phyloP scores from a whole-genome alignment of 2,329 filamentous ascomycete species.

The Pseudocercospora pini-densiflorae region DNA sequence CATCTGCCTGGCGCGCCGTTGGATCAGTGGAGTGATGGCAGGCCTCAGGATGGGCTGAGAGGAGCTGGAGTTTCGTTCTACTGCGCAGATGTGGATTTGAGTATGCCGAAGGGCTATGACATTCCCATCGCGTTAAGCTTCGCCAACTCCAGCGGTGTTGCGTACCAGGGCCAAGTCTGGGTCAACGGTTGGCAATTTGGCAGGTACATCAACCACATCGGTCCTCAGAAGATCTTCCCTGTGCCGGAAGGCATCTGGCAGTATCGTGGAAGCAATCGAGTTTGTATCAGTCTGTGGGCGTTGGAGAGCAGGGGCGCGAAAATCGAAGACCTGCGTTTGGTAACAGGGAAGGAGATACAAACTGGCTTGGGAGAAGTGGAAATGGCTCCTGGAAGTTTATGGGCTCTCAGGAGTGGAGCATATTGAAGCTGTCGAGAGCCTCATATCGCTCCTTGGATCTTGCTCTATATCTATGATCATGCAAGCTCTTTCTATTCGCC shows the following conservation, averaged over 20 bases:
- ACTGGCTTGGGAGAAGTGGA: slow-evolving; percentile 40
- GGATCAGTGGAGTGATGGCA: slow-evolving; percentile 46
- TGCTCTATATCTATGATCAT: not conserved
- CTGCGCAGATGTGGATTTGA: slow-evolving; percentile 58
- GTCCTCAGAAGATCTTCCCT: slow-evolving; percentile 72
- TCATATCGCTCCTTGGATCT: not conserved
- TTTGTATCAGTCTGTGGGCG: slow-evolving; percentile 72
- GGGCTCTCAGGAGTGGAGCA: slow-evolving; percentile 36
- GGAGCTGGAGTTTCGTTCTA: slow-evolving; percentile 64
- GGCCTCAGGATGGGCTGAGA: slow-evolving; percentile 51
- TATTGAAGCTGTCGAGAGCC: slow-evolving; percentile 31
- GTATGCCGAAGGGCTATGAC: slow-evolving; percentile 62
- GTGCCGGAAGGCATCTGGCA: slow-evolving; percentile 76
- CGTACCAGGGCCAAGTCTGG: slow-evolving; percentile 68
- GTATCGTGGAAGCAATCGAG: slow-evolving; percentile 70
- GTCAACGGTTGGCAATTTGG: slow-evolving; percentile 79
- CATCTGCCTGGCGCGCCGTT: slow-evolving; percentile 62
- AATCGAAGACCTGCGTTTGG: slow-evolving; percentile 49
- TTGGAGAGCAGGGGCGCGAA: slow-evolving; percentile 62
- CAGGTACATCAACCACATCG: slow-evolving; percentile 72
- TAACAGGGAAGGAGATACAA: slow-evolving; percentile 38
- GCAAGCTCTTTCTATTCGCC: slow-evolving; percentile 24
- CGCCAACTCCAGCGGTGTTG: slow-evolving; percentile 40
- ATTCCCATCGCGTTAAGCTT: slow-evolving; percentile 66
- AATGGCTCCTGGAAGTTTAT: slow-evolving; percentile 36